Evolutionary conservation across 1,284 basidiomycete genomes (phyloP).

Genomic region (Stereum hirsutum): DNA sequence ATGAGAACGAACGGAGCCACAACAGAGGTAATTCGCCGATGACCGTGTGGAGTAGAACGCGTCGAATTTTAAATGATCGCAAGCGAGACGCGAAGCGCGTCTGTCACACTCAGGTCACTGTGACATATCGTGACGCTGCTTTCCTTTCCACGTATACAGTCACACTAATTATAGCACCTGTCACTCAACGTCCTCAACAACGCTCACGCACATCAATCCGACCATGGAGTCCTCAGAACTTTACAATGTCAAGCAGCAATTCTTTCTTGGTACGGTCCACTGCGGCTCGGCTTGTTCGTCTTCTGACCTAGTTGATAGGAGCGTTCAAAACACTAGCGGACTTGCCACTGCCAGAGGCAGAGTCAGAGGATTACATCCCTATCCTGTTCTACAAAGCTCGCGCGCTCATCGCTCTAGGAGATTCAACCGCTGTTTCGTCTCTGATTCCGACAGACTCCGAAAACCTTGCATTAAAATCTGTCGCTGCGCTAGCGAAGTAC

Average conservation of each 20-base stretch:
- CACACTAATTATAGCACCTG: no score
- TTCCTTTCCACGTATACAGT: no score
- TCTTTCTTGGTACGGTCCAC: conserved; percentile 56
- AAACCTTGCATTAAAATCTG: conserved; percentile 64
- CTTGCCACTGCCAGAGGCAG: conserved; percentile 45
- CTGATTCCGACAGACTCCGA: conserved; percentile 51
- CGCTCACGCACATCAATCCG: no score
- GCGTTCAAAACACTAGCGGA: conserved; percentile 56
- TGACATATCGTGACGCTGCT: no score
- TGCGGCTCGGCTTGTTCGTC: not conserved
- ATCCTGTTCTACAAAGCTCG: conserved; percentile 78
- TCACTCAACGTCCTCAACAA: no score
- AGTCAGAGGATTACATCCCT: conserved; percentile 54
- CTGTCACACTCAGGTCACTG: no score
- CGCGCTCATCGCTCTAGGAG: conserved; percentile 69
- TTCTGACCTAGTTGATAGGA: conserved; percentile 28
- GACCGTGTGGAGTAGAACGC: no score
- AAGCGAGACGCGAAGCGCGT: no score
- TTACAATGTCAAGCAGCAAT: conserved; percentile 81
- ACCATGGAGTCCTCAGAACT: conserved; percentile 75
- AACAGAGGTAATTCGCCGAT: no score
- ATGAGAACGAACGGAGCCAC: no score
- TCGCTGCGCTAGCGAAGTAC: conserved; percentile 63
- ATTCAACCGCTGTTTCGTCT: conserved; percentile 44
- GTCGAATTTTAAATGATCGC: no score